These are phyloP conservation scores for Alternaria novae-zelandiae DNA, from an alignment of 2,329 filamentous ascomycete species.

Conservation along the genomic window DNA sequence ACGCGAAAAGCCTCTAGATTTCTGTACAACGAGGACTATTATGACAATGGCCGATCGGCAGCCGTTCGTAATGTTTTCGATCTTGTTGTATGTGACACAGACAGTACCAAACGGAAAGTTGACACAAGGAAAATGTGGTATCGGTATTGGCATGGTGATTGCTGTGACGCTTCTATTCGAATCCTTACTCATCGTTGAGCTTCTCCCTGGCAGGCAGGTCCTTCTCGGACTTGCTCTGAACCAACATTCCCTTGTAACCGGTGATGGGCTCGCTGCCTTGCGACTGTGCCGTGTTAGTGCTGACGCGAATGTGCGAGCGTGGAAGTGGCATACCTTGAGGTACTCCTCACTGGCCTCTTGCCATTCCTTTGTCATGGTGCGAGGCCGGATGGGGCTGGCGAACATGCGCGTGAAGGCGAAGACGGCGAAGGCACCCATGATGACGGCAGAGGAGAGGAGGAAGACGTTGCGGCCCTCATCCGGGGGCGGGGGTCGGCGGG, in stretches of 20 bases:
- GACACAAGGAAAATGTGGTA: conserved; percentile 46
- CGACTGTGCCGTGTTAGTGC: conserved; percentile 34
- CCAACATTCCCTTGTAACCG: conserved; percentile 49
- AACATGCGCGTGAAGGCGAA: conserved; percentile 76
- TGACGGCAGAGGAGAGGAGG: conserved; percentile 72
- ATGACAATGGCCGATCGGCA: conserved; percentile 40
- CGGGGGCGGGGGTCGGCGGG: conserved; percentile 80
- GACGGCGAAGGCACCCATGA: conserved; percentile 70
- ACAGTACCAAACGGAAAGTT: conserved; percentile 45
- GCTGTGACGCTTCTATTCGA: conserved; percentile 25
- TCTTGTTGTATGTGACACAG: conserved; percentile 42
- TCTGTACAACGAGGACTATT: conserved; percentile 49
- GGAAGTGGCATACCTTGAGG: conserved; percentile 73
- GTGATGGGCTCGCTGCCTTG: conserved; percentile 50
- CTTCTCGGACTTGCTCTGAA: conserved; percentile 48
- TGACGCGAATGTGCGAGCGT: conserved; percentile 1
- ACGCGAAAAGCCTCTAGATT: conserved; percentile 45
- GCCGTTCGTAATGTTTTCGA: conserved; percentile 32
- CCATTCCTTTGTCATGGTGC: conserved; percentile 96
- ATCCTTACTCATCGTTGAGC: conserved; percentile 43
- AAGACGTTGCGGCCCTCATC: conserved; percentile 84
- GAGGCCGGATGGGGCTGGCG: conserved; percentile 69
- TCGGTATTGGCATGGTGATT: conserved; percentile 39
- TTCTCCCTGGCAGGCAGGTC: conserved; percentile 31
- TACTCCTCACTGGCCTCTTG: conserved; percentile 95